Conservation (phyloP, 768 basidiomycete species). For the Mycena vitilis region DNA sequence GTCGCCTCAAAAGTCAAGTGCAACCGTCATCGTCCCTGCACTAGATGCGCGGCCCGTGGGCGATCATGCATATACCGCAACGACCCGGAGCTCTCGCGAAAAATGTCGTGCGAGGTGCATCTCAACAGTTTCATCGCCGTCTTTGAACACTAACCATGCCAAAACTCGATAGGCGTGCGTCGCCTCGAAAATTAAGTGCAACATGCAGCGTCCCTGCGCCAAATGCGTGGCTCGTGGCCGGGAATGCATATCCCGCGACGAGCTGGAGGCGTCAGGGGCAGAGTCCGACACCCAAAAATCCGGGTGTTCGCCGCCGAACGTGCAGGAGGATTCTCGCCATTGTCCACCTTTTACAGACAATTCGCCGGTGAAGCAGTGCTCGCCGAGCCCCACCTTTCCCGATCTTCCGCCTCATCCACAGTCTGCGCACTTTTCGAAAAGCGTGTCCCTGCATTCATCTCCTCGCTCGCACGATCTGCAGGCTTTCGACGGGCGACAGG, state of each 20-base stretch:
- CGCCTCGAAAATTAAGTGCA: constrained; percentile 82
- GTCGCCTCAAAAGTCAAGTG: too few species aligned
- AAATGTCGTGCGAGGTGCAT: constrained; percentile 72
- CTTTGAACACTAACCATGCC: neutral
- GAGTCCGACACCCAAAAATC: neutral
- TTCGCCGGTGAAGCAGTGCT: neutral
- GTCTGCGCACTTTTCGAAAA: constrained; percentile 46
- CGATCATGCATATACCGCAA: too few species aligned
- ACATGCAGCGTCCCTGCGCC: constrained; percentile 74
- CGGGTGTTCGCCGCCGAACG: neutral
- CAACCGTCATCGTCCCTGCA: too few species aligned
- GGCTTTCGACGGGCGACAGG: too few species aligned
- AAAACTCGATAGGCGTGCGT: constrained; percentile 69
- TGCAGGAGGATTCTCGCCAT: neutral
- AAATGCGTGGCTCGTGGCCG: constrained; percentile 72
- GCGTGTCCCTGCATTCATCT: constrained; percentile 14
- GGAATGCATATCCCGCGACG: constrained; percentile 72
- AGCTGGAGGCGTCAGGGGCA: constrained; percentile 56
- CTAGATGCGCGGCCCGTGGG: too few species aligned
- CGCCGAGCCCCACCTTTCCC: neutral
- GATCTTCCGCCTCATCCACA: neutral
- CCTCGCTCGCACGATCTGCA: too few species aligned
- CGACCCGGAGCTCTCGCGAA: too few species aligned
- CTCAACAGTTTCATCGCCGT: neutral
- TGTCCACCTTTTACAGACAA: neutral